phyloP scores from a whole-genome alignment of 257 asterid species.

The Solanum pimpinellifolium region DNA sequence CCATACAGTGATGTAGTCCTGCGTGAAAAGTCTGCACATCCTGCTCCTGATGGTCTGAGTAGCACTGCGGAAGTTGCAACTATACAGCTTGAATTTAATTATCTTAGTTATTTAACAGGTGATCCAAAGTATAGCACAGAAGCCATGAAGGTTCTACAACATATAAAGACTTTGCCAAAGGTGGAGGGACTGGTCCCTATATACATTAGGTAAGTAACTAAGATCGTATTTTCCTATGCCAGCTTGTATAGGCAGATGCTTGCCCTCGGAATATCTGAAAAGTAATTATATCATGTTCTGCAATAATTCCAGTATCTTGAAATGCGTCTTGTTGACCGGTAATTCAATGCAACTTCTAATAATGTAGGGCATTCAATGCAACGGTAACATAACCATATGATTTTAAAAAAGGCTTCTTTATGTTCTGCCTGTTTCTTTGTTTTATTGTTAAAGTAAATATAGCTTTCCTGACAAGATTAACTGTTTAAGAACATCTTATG shows the following conservation, averaged over 20 bases:
- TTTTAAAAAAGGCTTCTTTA: background rate
- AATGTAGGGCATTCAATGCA: background rate
- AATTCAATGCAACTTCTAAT: background rate
- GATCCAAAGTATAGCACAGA: conserved; percentile 67
- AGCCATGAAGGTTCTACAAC: conserved; percentile 93
- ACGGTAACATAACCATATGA: background rate
- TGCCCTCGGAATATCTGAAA: background rate
- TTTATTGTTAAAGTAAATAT: background rate
- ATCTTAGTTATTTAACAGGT: conserved; percentile 73
- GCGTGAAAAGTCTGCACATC: conserved; percentile 61
- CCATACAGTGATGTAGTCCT: conserved; percentile 86
- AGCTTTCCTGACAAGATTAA: background rate
- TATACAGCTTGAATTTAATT: conserved; percentile 90
- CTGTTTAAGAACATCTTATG: background rate
- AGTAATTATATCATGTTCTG: background rate
- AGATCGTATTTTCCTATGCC: background rate
- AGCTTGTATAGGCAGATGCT: background rate
- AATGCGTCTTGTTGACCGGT: background rate
- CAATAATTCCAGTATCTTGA: background rate
- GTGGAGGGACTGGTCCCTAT: conserved; percentile 93
- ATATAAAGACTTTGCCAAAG: conserved; percentile 65
- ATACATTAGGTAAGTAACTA: conserved; percentile 54
- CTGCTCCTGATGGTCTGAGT: conserved; percentile 93
- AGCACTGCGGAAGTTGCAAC: conserved; percentile 92
- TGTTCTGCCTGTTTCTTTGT: background rate